Conservation (phyloP, 2,329 filamentous ascomycete species). For the Daldinia eschscholtzii region DNA sequence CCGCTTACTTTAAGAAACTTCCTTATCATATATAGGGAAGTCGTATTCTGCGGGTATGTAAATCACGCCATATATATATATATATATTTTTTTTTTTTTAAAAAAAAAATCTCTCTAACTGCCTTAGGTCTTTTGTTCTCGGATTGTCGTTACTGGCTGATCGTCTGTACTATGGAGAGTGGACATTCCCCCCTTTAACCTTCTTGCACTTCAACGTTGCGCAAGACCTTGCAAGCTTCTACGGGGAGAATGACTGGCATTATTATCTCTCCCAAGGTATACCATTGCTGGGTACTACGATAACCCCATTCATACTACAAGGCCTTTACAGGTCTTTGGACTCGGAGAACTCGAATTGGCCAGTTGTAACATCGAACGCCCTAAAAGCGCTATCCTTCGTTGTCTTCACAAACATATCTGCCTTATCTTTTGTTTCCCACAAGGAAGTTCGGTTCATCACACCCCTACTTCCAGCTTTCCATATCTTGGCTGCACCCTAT, state of each 20-base stretch:
- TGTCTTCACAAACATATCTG: conserved; percentile 69
- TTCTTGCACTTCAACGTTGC: conserved; percentile 93
- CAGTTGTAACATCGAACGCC: conserved; percentile 57
- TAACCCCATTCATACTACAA: conserved; percentile 78
- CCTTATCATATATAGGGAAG: conserved; percentile 71
- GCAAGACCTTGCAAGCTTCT: conserved; percentile 90
- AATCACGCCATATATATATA: no score
- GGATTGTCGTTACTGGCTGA: conserved; percentile 76
- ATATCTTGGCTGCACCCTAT: conserved; percentile 79
- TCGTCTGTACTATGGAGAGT: conserved; percentile 82
- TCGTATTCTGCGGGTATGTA: conserved; percentile 69
- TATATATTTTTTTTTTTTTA: no score
- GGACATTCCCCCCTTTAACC: conserved; percentile 88
- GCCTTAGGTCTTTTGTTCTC: conserved; percentile 69
- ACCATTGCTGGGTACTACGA: conserved; percentile 86
- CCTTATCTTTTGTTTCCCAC: conserved; percentile 85
- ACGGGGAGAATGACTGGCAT: conserved; percentile 89
- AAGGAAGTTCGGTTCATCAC: conserved; percentile 99
- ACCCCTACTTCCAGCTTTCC: conserved; percentile 87
- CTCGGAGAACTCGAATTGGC: conserved; percentile 53
- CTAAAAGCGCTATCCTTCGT: conserved; percentile 69
- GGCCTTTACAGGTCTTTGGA: conserved; percentile 70
- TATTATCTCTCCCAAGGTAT: conserved; percentile 94
- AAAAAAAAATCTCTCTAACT: no score
- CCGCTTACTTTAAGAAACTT: conserved; percentile 60